These are phyloP conservation scores for Penicillium mononematosum DNA, from an alignment of 495 filamentous ascomycete genomes.

Conservation along the genomic window DNA sequence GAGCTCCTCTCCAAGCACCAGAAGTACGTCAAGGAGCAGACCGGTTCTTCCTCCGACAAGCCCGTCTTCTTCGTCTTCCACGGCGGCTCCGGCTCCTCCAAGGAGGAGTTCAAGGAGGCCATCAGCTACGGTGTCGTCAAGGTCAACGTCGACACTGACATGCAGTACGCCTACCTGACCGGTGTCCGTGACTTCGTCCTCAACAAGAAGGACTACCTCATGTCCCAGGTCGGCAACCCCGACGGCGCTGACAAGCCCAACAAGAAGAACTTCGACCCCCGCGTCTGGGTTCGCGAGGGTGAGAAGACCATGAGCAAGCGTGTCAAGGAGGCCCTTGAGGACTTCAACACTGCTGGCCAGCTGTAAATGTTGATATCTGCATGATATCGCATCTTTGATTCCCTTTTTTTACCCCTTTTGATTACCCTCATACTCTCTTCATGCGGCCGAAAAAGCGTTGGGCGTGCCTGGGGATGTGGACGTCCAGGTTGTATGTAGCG, in stretches of 20 bases:
- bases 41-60: slow-evolving; percentile 65
- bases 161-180: slow-evolving; percentile 72
- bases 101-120: slow-evolving; percentile 82
- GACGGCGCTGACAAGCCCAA: slow-evolving; percentile 96
- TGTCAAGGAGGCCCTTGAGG: slow-evolving; percentile 74
- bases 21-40: slow-evolving; percentile 78
- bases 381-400: slow-evolving; percentile 10
- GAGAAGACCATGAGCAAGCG: slow-evolving; percentile 94
- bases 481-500: slow-evolving; percentile 34
- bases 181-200: slow-evolving; percentile 93
- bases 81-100: slow-evolving; percentile 87
- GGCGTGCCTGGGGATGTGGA: slow-evolving; percentile 25
- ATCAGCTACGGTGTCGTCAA: slow-evolving; percentile 95
- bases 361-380: slow-evolving; percentile 56
- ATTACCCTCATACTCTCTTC: slow-evolving; percentile 17
- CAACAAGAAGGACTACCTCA: slow-evolving; percentile 92
- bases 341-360: slow-evolving; percentile 88
- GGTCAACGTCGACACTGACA: slow-evolving; percentile 83
- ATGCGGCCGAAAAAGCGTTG: slow-evolving; percentile 26
- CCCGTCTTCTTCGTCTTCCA: slow-evolving; percentile 99
- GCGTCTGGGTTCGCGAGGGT: slow-evolving; percentile 78
- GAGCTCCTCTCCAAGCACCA: slow-evolving; percentile 95
- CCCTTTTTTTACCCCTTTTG: slow-evolving; percentile 11
- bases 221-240: slow-evolving; percentile 85
- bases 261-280: slow-evolving; percentile 96